Conservation (phyloP, 192 early-diverging fungal genomes). For the Rhizophagus clarus region DNA sequence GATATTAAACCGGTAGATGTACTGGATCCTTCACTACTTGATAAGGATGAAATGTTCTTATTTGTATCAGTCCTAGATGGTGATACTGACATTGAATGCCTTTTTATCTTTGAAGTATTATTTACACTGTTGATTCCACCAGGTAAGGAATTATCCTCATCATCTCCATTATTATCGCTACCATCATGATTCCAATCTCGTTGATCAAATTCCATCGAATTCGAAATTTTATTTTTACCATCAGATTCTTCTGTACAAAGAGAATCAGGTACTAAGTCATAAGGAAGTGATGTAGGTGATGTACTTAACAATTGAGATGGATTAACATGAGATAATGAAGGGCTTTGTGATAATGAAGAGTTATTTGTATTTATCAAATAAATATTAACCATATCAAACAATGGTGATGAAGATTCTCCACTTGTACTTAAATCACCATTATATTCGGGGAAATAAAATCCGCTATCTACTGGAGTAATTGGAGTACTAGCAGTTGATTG, state of each 20-base stretch:
- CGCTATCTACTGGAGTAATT: background rate
- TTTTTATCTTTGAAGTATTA: conserved; percentile 13
- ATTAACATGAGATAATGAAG: conserved; percentile 8
- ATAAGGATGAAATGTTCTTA: conserved; percentile 1
- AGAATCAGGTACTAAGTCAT: background rate
- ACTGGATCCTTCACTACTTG: background rate
- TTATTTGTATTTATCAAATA: background rate
- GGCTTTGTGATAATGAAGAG: no score
- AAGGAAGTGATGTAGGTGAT: background rate
- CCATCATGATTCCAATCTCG: background rate
- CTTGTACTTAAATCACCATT: background rate
- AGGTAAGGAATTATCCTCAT: background rate
- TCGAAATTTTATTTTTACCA: background rate
- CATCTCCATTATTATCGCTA: background rate
- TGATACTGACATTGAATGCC: background rate
- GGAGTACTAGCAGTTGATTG: conserved; percentile 1
- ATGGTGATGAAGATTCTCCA: background rate
- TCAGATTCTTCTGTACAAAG: background rate
- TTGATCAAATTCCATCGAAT: background rate
- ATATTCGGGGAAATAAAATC: background rate
- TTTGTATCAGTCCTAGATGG: background rate
- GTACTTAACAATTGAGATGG: background rate
- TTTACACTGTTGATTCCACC: background rate
- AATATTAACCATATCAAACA: conserved; percentile 3
- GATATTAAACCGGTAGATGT: background rate